Evolutionary conservation across 371 early-diverging fungal genomes (phyloP).

Genomic region (Mucor circinelloides): DNA sequence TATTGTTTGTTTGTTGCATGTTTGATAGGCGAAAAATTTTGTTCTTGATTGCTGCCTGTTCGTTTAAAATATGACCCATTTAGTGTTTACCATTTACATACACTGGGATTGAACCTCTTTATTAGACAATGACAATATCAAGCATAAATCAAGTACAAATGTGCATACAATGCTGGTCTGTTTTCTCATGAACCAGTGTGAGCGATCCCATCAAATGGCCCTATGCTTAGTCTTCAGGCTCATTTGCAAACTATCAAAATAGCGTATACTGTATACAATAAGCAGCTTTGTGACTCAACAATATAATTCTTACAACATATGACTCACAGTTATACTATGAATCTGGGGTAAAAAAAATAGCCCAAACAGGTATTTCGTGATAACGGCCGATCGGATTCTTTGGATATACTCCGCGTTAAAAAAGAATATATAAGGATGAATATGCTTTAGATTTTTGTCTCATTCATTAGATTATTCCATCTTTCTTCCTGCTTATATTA

Average conservation of each 20-base stretch:
- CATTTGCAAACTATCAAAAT: no score
- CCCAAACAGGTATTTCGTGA: constrained; percentile 5
- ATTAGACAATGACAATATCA: not conserved
- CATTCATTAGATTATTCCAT: not conserved
- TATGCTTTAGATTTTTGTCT: not conserved
- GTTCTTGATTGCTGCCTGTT: not conserved
- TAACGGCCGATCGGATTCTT: constrained; percentile 11
- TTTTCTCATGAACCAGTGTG: not conserved
- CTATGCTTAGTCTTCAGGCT: not conserved
- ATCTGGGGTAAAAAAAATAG: constrained; percentile 16
- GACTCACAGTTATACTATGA: constrained; percentile 16
- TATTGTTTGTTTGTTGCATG: not conserved
- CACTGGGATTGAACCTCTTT: not conserved
- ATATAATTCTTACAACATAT: constrained; percentile 8
- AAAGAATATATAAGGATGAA: constrained; percentile 6
- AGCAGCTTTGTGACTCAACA: constrained; percentile 8
- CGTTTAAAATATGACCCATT: not conserved
- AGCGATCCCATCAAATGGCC: not conserved
- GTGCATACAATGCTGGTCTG: not conserved
- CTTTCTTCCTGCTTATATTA: not conserved
- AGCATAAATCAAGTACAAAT: not conserved
- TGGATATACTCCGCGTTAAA: constrained; percentile 6
- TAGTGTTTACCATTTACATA: not conserved
- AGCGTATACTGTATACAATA: not conserved
- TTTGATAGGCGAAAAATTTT: not conserved